These are phyloP conservation scores for Sporothrix globosa DNA, from an alignment of 2,329 filamentous ascomycete species.

Conservation along the genomic window DNA sequence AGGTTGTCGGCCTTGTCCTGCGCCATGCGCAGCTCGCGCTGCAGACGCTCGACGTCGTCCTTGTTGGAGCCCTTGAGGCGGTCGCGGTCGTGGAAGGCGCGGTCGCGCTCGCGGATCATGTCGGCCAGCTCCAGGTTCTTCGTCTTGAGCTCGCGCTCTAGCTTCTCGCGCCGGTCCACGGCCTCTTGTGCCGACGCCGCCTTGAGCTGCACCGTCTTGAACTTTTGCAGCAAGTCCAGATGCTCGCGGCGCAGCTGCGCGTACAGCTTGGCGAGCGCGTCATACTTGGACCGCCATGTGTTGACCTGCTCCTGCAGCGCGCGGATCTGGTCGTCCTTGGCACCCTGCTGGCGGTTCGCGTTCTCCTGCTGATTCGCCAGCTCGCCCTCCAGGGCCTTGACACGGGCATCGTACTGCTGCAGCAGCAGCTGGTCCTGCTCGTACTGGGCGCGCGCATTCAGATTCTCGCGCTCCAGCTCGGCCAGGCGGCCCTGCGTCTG, in stretches of 20 bases:
- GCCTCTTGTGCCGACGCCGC: conserved; percentile 96
- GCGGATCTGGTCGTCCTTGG: conserved; percentile 92
- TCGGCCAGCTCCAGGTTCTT: conserved; percentile 99
- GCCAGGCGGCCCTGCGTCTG: conserved; percentile 96
- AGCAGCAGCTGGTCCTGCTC: conserved; percentile 97
- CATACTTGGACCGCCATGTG: conserved; percentile 96
- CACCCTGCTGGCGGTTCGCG: conserved; percentile 79
- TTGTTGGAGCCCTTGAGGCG: conserved; percentile 81
- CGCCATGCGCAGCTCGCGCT: conserved; percentile 89
- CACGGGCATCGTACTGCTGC: conserved; percentile 91
- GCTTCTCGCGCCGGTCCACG: conserved; percentile 89
- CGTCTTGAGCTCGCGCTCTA: conserved; percentile 97
- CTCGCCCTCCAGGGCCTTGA: conserved; percentile 90
- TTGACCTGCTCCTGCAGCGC: conserved; percentile 96
- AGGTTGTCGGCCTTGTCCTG: conserved; percentile 89
- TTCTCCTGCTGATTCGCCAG: conserved; percentile 80
- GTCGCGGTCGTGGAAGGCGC: conserved; percentile 91
- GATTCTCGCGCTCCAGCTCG: conserved; percentile 91
- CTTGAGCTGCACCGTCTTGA: conserved; percentile 94
- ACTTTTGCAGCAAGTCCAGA: conserved; percentile 90
- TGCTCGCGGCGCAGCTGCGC: conserved; percentile 95
- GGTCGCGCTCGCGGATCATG: conserved; percentile 96
- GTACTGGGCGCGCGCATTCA: conserved; percentile 92
- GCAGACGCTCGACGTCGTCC: conserved; percentile 92
- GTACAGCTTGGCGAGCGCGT: conserved; percentile 93